Evolutionary conservation across 805 yeast genomes (phyloP), one percentile per base, ranked within the genome.

Genomic region (Metschnikowia lochheadii): DNA sequence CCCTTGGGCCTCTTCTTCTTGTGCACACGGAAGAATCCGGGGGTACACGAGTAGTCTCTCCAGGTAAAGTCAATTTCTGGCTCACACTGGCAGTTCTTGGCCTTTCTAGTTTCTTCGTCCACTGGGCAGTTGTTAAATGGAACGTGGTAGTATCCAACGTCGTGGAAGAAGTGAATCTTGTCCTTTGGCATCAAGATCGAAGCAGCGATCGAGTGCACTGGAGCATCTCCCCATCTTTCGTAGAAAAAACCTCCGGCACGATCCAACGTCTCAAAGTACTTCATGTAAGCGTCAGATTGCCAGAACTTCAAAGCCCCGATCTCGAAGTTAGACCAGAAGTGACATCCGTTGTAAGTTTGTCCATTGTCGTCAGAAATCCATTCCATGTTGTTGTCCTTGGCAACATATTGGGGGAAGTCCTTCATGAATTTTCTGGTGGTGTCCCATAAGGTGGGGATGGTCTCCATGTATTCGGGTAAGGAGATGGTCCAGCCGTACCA

Each of bases 201-300:
- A 21, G 87, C 96, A 31, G 94, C 96, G 61, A 88, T 83, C 5
- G 95, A 85, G 68, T 88, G 96, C 44, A 88, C 84, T 32, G 96
- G 96, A 32, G 95, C 85, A 68, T 89, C 96, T 18, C 96, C 96
- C 96, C 96, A 89, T 57, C 96, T 76, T 69, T 89, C 94, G 63
- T 87, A 86, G 65, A 81, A 87, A 64, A 87, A 87, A 0, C 95
- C 96, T 50, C 95, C 95, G 2, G 79, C 64, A 43, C 66, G 52
- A 63, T 87, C 96, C 41, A 87, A 70, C 62, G 70, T 70, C 20
- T 85, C 72, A 59, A 89, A 89, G 67, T 84, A 89, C 49, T 79
- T 76, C 40, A 67, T 60, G 63, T 89, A 89, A 8, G 87, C 87
- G 48, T 83, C 81, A 17, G 80, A 68, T 65, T 94, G 78, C 89